Evolutionary conservation across 257 asterid species (phyloP).

Genomic region (Parsonsia alboflavescens): DNA sequence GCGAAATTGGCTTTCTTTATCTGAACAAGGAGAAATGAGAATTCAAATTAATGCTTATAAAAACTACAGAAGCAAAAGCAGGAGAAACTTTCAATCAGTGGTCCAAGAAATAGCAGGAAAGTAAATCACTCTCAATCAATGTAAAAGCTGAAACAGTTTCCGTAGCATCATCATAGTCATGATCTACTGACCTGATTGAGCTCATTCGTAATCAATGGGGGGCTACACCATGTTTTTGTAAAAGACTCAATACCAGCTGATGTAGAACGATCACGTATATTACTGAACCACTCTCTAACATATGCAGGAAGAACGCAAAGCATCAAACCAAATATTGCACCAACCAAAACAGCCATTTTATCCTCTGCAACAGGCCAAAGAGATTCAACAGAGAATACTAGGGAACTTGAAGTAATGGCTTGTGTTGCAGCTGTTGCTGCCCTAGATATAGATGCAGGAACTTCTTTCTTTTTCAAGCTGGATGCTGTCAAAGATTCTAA

Average conservation of each 20-base stretch:
- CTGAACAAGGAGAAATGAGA: constrained; percentile 41
- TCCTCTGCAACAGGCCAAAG: constrained; percentile 82
- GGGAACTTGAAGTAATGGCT: constrained; percentile 63
- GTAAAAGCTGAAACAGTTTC: background rate
- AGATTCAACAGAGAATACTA: constrained; percentile 51
- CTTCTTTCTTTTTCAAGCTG: constrained; percentile 67
- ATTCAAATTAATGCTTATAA: background rate
- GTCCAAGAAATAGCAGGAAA: background rate
- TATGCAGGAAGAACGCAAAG: constrained; percentile 93
- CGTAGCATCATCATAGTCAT: background rate
- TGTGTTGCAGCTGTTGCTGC: constrained; percentile 74
- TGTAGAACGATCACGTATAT: constrained; percentile 79
- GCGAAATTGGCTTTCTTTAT: constrained; percentile 72
- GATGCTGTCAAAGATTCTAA: constrained; percentile 54
- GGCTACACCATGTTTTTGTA: constrained; percentile 95
- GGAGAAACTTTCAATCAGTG: background rate
- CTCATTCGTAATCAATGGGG: constrained; percentile 68
- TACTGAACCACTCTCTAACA: constrained; percentile 91
- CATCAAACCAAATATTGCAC: constrained; percentile 85
- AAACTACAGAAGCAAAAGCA: background rate
- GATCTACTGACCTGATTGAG: constrained; percentile 62
- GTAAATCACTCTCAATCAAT: background rate
- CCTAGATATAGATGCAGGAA: constrained; percentile 52
- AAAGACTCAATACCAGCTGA: constrained; percentile 83
- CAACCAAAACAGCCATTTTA: constrained; percentile 76